Percentiles rank a stretch among this genome's conserved stretches.
Conservation (phyloP, 1,139 yeast species). For the Yamadazyma sp. region DNA sequence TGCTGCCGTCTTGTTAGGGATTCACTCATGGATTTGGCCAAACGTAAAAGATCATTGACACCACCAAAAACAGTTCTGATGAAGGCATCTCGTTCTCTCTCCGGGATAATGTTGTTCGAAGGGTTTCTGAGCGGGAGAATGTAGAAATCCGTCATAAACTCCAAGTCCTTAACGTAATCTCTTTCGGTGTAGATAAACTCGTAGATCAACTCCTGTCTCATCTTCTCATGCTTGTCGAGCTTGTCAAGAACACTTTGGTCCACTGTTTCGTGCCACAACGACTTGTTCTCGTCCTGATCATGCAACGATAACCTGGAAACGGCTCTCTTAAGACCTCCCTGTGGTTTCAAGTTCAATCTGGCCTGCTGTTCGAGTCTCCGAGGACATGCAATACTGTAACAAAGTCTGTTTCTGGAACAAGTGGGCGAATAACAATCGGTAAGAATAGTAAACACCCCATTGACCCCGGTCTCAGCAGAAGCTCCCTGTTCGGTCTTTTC, state of each 20-base stretch:
- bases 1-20: conserved; percentile 89
- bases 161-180: conserved; percentile 92
- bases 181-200: conserved; percentile 94
- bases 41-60: conserved; percentile 80
- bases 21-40: conserved; percentile 83
- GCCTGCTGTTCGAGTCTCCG: conserved; percentile 95
- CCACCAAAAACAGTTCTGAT: conserved; percentile 91
- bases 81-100: conserved; percentile 84
- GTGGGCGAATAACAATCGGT: conserved; percentile 98
- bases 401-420: conserved; percentile 81
- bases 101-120: conserved; percentile 78
- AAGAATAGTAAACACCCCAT: conserved; percentile 89
- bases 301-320: conserved; percentile 77
- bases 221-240: conserved; percentile 81
- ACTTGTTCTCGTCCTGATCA: conserved; percentile 79
- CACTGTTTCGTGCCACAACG: conserved; percentile 93
- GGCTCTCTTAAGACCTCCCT: conserved; percentile 82
- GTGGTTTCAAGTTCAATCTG: conserved; percentile 81
- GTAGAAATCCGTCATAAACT: conserved; percentile 90
- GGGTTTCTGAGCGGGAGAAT: conserved; percentile 83
- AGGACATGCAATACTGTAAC: conserved; percentile 98
- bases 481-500: neutral
- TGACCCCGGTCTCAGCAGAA: conserved; percentile 43
- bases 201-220: conserved; percentile 92
- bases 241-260: conserved; percentile 77